These are phyloP conservation scores for Colletotrichum sp. DNA, from an alignment of 2,329 filamentous ascomycete species.

Conservation along the genomic window DNA sequence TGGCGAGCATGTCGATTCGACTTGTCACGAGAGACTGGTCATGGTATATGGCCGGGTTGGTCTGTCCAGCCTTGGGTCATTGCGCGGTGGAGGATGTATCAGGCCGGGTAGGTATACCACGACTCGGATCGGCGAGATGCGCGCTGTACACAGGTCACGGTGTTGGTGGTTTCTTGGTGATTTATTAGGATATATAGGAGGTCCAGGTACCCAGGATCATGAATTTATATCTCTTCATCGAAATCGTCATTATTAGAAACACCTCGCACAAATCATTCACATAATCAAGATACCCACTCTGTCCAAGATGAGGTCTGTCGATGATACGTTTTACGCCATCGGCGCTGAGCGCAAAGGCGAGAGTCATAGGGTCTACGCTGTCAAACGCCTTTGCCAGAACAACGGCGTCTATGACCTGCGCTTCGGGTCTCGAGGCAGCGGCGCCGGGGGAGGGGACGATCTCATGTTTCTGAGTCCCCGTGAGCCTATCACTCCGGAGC, in stretches of 20 bases:
- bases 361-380: not conserved
- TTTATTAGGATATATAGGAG: not conserved
- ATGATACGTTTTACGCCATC: not conserved
- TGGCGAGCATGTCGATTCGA: not conserved
- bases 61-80: not conserved
- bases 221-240: not conserved
- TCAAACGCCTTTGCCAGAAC: not conserved
- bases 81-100: not conserved
- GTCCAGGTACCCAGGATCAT: fast-evolving
- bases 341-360: not conserved
- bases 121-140: not conserved
- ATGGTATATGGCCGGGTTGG: not conserved
- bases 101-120: not conserved
- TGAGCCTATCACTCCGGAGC: not conserved
- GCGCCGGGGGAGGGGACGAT: not conserved
- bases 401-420: not conserved
- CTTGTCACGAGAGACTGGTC: not conserved
- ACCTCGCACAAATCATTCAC: not conserved
- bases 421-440: not conserved
- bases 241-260: not conserved
- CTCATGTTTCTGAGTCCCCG: not conserved
- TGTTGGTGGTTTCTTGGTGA: not conserved
- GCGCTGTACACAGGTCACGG: not conserved
- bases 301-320: not conserved
- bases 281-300: fast-evolving